phyloP scores from a whole-genome alignment of 2,329 filamentous ascomycete species.

The Trematosphaeria pertusa region DNA sequence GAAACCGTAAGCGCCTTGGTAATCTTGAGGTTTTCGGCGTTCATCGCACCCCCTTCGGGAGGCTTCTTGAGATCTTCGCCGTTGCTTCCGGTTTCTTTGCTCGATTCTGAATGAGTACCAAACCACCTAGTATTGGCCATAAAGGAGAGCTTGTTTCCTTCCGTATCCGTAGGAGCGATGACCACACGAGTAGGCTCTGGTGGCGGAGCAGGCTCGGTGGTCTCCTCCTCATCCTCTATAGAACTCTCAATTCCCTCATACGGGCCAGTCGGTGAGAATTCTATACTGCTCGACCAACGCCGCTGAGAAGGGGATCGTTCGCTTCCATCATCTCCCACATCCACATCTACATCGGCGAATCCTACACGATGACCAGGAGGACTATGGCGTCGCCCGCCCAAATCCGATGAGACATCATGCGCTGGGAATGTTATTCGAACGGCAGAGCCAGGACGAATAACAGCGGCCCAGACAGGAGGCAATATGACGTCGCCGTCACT shows the following conservation, averaged over 20 bases:
- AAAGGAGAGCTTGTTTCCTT: conserved; percentile 34
- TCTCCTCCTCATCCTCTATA: conserved; percentile 4
- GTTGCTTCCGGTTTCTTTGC: not conserved
- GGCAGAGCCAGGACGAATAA: conserved; percentile 1
- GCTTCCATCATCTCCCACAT: not conserved
- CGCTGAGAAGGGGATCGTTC: not conserved
- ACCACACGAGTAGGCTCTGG: conserved; percentile 6
- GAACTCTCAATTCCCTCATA: conserved; percentile 8
- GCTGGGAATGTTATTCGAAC: conserved; percentile 1
- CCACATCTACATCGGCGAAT: not conserved
- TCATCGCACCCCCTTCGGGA: conserved; percentile 10
- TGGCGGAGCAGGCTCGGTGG: conserved; percentile 2
- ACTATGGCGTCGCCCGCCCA: not conserved
- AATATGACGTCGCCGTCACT: conserved; percentile 3
- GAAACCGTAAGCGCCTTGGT: conserved; percentile 27
- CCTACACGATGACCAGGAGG: not conserved
- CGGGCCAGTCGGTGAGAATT: not conserved
- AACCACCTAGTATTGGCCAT: conserved; percentile 18
- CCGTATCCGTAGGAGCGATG: conserved; percentile 23
- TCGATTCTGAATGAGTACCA: not conserved
- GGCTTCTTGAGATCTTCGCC: conserved; percentile 1
- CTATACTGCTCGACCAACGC: not conserved
- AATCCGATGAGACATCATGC: not conserved
- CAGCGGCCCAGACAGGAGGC: conserved; percentile 10
- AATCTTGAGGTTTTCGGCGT: conserved; percentile 32